A percentile compares a stretch with the other conserved stretches of the same genome.
Evolutionary conservation across 352 stramenopile genomes (phyloP).

Genomic region (Pythium sp.): DNA sequence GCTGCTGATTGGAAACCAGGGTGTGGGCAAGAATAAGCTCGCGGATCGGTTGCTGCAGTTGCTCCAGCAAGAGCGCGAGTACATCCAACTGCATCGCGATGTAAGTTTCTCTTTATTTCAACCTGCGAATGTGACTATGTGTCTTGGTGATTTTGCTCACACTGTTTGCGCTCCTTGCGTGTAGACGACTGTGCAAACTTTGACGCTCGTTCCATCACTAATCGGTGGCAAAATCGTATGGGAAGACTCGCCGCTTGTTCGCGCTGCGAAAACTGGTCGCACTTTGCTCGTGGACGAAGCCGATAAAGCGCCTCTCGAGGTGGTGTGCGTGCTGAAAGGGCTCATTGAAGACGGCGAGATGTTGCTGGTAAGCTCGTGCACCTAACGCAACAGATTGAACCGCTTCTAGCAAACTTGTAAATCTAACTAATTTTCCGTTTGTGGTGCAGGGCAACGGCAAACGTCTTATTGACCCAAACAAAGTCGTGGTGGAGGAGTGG

Average conservation of each 20-base stretch:
- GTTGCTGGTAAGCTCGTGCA: conserved; percentile 53
- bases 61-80: conserved; percentile 92
- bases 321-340: conserved; percentile 94
- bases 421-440: not conserved
- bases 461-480: conserved; percentile 66
- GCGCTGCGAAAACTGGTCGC: conserved; percentile 88
- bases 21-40: conserved; percentile 95
- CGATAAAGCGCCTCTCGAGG: conserved; percentile 95
- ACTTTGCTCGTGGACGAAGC: conserved; percentile 95
- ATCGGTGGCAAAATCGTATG: conserved; percentile 88
- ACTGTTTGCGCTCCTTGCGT: not conserved
- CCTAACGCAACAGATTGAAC: not conserved
- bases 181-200: conserved; percentile 91
- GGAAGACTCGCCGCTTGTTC: conserved; percentile 94
- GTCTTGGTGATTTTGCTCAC: not conserved
- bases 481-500: conserved; percentile 63
- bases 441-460: conserved; percentile 83
- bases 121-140: not conserved
- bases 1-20: conserved; percentile 94
- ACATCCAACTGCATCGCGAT: conserved; percentile 96
- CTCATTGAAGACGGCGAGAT: conserved; percentile 96
- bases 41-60: conserved; percentile 90
- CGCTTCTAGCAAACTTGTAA: not conserved
- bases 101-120: conserved; percentile 32
- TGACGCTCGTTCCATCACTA: conserved; percentile 89